Base-by-base conservation (phyloP, 2,329 filamentous ascomycete genomes). In the Fusarium hostae region DNA sequence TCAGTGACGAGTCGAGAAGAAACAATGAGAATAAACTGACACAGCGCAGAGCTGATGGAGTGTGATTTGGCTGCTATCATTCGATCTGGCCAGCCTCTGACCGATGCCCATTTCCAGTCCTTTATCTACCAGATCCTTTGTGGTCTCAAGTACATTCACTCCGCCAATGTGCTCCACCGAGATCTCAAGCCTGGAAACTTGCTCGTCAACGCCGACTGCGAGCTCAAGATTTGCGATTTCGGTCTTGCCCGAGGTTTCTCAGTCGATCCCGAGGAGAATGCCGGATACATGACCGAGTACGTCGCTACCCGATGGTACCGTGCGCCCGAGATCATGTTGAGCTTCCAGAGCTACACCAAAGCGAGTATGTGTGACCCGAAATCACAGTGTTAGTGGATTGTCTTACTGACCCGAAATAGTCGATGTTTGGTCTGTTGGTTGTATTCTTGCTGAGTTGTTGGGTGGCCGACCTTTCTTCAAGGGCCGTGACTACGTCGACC, bases 41-140 rank as follows among this genome's bases (percentile, higher is more conserved):
- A 30, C 22, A 18, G 43, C 24, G 34, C 80, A 98, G 96, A 99
- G 84, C 88, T 99, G 82, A 99, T 99, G 96, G 96, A 99, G 81
- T 98, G 96, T 85, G 96, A 99, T 84, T 84, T 99, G 81, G 96
- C 96, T 35, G 96, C 96, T 74, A 99, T 99, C 81, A 98, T 99
- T 78, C 91, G 96, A 75, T 98, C 95, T 44, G 96, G 96, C 70
- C 96, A 99, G 82, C 95, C 96, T 51, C 87, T 99, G 80, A 99
- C 96, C 79, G 96, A 99, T 80, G 96, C 96, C 60, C 96, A 99
- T 83, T 99, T 99, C 86, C 96, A 99, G 84, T 98, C 96, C 57
- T 99, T 99, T 85, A 98, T 99, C 84, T 99, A 99, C 86, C 96
- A 99, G 87, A 99, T 99, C 75, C 92, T 99, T 9, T 98, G 96